Percentiles rank a stretch among this genome's conserved stretches.
phyloP scores from a whole-genome alignment of 148 eudicot species.

The Cornus suecica region DNA sequence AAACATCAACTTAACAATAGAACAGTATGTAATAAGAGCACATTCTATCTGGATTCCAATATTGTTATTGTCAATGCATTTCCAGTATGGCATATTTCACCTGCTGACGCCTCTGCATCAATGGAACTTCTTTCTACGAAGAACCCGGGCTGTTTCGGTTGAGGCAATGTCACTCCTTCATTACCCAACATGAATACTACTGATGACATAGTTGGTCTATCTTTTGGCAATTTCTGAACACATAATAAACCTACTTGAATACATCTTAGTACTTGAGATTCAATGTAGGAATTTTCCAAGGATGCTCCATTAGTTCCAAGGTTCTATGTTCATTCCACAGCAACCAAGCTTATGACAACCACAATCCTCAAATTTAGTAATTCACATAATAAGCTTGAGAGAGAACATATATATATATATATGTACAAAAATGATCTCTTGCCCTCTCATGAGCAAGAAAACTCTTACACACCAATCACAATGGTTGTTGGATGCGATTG shows the following conservation, averaged over 20 bases:
- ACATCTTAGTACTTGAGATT: neutral
- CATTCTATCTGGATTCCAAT: neutral
- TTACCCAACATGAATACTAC: slow-evolving; percentile 9
- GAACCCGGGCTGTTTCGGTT: slow-evolving; percentile 11
- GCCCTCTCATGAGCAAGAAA: too few relatives aligned
- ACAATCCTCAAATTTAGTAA: neutral
- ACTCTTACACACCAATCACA: too few relatives aligned
- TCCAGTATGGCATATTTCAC: neutral
- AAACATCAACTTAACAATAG: too few relatives aligned
- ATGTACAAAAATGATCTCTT: too few relatives aligned
- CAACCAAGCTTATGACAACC: neutral
- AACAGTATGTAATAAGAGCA: neutral
- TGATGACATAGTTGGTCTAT: slow-evolving; percentile 5
- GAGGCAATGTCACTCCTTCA: neutral
- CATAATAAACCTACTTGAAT: neutral
- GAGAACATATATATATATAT: too few relatives aligned
- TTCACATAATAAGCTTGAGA: too few relatives aligned
- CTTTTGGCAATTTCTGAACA: neutral
- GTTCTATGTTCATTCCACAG: too few relatives aligned
- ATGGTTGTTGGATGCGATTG: too few relatives aligned
- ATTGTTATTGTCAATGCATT: neutral
- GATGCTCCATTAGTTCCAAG: neutral
- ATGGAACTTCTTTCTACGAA: neutral
- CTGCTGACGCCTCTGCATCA: neutral
- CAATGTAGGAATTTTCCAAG: neutral